Percentiles rank a stretch among this genome's conserved stretches.
These are phyloP conservation scores for Lipomyces spencermartinsiae DNA, from an alignment of 805 yeast species.

Conservation along the genomic window DNA sequence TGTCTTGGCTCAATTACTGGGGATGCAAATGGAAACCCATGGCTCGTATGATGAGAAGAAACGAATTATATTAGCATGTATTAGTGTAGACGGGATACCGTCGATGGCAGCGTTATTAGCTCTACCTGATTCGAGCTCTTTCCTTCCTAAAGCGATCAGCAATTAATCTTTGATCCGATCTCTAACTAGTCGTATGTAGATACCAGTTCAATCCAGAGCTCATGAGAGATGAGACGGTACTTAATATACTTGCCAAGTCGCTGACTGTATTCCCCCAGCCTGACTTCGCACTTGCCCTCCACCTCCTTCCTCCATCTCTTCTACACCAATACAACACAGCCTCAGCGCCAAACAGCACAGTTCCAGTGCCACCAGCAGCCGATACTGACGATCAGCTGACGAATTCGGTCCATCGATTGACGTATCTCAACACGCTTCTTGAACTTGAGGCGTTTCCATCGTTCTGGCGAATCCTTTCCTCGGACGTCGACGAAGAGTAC, in stretches of 20 bases:
- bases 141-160: neutral
- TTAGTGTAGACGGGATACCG: constrained; percentile 35
- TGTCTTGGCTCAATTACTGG: neutral
- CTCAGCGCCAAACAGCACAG: constrained; percentile 35
- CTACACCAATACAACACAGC: constrained; percentile 33
- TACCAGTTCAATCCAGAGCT: constrained; percentile 47
- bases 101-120: constrained; percentile 37
- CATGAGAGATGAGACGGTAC: constrained; percentile 40
- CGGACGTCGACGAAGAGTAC: constrained; percentile 45
- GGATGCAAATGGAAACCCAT: neutral
- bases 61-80: constrained; percentile 34
- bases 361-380: constrained; percentile 30
- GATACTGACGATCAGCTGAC: constrained; percentile 29
- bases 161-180: neutral
- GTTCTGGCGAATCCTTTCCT: constrained; percentile 46
- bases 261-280: constrained; percentile 51
- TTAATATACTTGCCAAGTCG: constrained; percentile 52
- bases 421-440: constrained; percentile 43
- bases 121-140: constrained; percentile 31
- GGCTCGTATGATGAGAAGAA: constrained; percentile 28
- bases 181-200: constrained; percentile 15
- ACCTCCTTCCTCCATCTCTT: constrained; percentile 53
- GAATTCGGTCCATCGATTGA: constrained; percentile 38
- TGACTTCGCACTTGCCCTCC: constrained; percentile 55
- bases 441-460: constrained; percentile 44